phyloP scores from a whole-genome alignment of 129 eudicot genomes.

The Saussurea involucrata region DNA sequence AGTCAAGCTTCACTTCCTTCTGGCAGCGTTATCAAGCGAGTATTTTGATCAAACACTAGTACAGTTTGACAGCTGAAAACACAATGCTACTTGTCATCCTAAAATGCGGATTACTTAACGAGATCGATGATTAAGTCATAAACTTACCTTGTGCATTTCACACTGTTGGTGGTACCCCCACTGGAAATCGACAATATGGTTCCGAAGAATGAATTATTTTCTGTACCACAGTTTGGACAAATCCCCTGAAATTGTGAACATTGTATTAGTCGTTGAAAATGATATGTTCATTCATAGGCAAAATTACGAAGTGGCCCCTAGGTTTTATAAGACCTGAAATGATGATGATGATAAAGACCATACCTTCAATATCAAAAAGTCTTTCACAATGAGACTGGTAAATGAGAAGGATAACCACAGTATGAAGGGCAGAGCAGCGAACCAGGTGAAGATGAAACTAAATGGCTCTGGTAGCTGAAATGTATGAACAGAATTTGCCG shows the following conservation, averaged over 20 bases:
- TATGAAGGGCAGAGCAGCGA: slow-evolving; percentile 86
- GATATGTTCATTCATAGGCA: not conserved
- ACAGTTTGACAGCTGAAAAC: slow-evolving; percentile 50
- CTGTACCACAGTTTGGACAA: slow-evolving; percentile 80
- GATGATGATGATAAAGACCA: not conserved
- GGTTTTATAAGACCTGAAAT: not conserved
- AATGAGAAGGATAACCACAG: slow-evolving; percentile 61
- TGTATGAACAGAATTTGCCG: not conserved
- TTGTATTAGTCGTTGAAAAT: not conserved
- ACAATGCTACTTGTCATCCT: not conserved
- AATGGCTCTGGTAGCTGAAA: slow-evolving; percentile 97
- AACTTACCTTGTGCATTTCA: slow-evolving; percentile 66
- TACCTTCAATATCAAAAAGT: slow-evolving; percentile 85
- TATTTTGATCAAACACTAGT: slow-evolving; percentile 49
- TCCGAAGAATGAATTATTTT: slow-evolving; percentile 71
- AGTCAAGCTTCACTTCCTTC: slow-evolving; percentile 53
- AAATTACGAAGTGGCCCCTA: not conserved
- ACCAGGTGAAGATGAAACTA: slow-evolving; percentile 99
- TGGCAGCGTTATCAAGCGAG: slow-evolving; percentile 64
- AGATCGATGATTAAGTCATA: not conserved
- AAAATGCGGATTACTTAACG: not conserved
- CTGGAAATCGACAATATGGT: slow-evolving; percentile 58
- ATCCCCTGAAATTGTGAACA: slow-evolving; percentile 39
- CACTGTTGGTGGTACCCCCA: slow-evolving; percentile 52
- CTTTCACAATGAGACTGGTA: slow-evolving; percentile 68